These are phyloP conservation scores for Tolypocladium sp. DNA, from an alignment of 2,329 filamentous ascomycete species.

Conservation along the genomic window DNA sequence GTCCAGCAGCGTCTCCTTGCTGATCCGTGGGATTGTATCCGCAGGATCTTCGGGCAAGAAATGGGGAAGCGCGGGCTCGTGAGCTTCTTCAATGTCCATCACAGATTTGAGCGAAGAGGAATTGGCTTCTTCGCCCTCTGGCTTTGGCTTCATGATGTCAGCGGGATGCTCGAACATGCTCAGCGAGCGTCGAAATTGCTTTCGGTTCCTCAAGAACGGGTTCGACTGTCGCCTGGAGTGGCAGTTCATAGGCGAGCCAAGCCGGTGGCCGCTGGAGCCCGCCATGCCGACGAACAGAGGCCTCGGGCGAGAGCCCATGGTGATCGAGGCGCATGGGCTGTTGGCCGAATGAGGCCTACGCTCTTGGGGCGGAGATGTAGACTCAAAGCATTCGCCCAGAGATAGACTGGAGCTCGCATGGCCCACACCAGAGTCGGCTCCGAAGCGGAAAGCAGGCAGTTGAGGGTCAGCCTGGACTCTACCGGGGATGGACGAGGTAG, in stretches of 20 bases:
- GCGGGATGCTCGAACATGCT: conserved; percentile 96
- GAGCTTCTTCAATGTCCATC: conserved; percentile 73
- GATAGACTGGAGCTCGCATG: conserved; percentile 40
- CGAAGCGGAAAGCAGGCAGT: conserved; percentile 69
- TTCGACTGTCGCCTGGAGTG: conserved; percentile 67
- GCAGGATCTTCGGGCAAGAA: conserved; percentile 71
- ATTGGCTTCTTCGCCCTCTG: conserved; percentile 42
- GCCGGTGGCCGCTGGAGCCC: conserved; percentile 44
- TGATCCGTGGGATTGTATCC: conserved; percentile 83
- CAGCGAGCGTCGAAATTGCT: conserved; percentile 82
- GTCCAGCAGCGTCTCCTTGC: conserved; percentile 71
- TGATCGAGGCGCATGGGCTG: conserved; percentile 44
- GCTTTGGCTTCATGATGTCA: conserved; percentile 76
- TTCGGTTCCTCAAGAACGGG: conserved; percentile 66
- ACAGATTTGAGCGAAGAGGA: conserved; percentile 54
- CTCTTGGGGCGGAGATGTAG: conserved; percentile 65
- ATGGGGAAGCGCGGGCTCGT: conserved; percentile 70
- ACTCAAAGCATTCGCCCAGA: conserved; percentile 70
- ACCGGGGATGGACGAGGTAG: conserved; percentile 54
- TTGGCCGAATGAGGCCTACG: conserved; percentile 51
- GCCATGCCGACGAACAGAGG: conserved; percentile 54
- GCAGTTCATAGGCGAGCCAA: conserved; percentile 64
- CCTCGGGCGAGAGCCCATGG: conserved; percentile 54
- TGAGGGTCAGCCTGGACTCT: conserved; percentile 55
- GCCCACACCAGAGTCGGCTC: conserved; percentile 23